Percentiles rank a stretch among this genome's conserved stretches.
phyloP scores from a whole-genome alignment of 768 basidiomycete genomes.

The Lentinus brumalis region DNA sequence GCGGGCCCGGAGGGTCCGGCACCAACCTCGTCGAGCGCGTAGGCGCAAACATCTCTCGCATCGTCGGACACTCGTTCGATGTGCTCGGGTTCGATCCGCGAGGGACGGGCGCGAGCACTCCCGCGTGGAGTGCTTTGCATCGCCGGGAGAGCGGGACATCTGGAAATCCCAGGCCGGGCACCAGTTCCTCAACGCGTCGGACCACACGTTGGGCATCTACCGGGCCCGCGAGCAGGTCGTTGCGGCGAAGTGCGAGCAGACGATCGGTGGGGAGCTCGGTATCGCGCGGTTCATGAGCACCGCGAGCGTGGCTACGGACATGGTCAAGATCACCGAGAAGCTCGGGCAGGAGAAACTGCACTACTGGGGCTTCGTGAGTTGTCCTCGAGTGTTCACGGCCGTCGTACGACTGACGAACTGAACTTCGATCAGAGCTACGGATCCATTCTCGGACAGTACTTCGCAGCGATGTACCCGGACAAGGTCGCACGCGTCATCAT shows the following conservation, averaged over 20 bases:
- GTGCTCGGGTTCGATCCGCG: conserved; percentile 26
- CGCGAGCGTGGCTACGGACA: conserved; percentile 31
- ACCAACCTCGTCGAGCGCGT: conserved; percentile 7
- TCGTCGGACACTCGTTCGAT: conserved; percentile 20
- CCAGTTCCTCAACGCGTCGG: conserved; percentile 15
- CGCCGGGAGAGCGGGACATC: conserved; percentile 8
- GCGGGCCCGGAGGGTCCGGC: conserved; percentile 15
- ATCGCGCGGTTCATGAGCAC: conserved; percentile 29
- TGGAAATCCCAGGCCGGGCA: conserved; percentile 15
- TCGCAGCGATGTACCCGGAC: conserved; percentile 35
- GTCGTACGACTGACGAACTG: neutral
- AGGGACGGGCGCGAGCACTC: conserved; percentile 24
- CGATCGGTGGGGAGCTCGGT: conserved; percentile 22
- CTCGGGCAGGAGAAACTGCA: conserved; percentile 33
- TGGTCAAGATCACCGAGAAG: conserved; percentile 31
- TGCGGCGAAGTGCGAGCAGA: conserved; percentile 12
- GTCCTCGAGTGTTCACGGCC: too few relatives aligned
- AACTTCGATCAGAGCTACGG: conserved; percentile 15
- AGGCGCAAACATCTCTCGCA: conserved; percentile 7
- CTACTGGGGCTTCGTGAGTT: conserved; percentile 33
- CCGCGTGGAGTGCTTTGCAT: conserved; percentile 16
- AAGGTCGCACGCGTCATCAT: conserved; percentile 33
- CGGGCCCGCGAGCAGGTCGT: conserved; percentile 10
- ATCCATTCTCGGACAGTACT: conserved; percentile 26
- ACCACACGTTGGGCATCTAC: conserved; percentile 3